Base-by-base conservation (phyloP, 2,329 filamentous ascomycete species). In the Elsinoe perseae region DNA sequence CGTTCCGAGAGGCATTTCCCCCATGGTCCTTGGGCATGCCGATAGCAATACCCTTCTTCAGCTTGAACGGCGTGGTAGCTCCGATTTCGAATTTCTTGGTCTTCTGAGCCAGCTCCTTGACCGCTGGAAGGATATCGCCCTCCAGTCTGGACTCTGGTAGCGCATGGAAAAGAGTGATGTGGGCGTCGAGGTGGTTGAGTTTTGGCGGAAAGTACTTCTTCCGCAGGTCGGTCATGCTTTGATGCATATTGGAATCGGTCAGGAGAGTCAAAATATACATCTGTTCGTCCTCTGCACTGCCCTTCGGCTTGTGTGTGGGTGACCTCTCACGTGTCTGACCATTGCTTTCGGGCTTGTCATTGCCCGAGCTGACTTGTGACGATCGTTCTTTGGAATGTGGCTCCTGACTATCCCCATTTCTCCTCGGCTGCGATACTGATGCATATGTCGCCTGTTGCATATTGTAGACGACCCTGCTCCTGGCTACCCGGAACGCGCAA, bases 161-260 rank as follows among this genome's bases (percentile, higher is more conserved):
- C 4, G 73, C 73, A 59, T 76, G 73, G 61, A 75, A 76, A 2
- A 76, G 65, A 1, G 73, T 75, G 16, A 76, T 60, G 58, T 76
- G 73, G 4, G 73, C 73, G 2, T 68, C 69, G 1, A 71, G 70
- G 36, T 70, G 70, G 60, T 76, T 75, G 57, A 75, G 61, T 8
- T 66, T 64, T n/a, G 63, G 64, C 0, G 73, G 73, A 50, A 76
- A 76, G 62, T 75, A 72, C 25, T 64, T 61, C 16, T 68, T 65
- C 25, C 73, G 67, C 42, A 75, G 61, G 4, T 62, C 59, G 40
- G 72, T 72, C 63, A 76, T 68, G 2, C 69, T 69, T 7, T 65
- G 60, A 14, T 72, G 67, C 52, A 74, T 66, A 4, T 64, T 65
- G 10, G 68, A 62, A 27, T 72, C 71, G 8, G 72, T 69, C 42